A percentile compares a stretch with the other conserved stretches of the same genome.
Evolutionary conservation across 2,329 filamentous ascomycete genomes (phyloP).

Genomic region (Escovopsis sp.): DNA sequence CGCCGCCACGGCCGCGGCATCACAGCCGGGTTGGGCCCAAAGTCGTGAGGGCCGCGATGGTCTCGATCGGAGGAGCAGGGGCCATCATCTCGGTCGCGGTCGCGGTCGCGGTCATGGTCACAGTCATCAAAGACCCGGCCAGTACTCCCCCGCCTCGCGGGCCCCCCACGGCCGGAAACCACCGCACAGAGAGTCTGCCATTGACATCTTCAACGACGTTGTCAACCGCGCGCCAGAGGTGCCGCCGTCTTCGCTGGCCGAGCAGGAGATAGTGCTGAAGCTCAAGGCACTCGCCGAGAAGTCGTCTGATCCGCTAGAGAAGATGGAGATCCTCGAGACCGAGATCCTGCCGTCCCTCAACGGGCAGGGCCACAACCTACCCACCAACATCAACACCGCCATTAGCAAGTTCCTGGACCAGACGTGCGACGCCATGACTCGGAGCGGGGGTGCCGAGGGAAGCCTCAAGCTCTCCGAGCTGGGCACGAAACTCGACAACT

Average conservation of each 20-base stretch:
- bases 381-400: slow-evolving; percentile 14
- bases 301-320: slow-evolving; percentile 5
- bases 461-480: slow-evolving; percentile 15
- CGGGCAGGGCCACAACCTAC: slow-evolving; percentile 12
- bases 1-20: neutral
- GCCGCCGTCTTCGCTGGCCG: slow-evolving; percentile 8
- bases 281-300: slow-evolving; percentile 14
- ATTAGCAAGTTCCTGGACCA: slow-evolving; percentile 11
- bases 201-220: slow-evolving; percentile 23
- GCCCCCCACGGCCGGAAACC: neutral
- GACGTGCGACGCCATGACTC: slow-evolving; percentile 7
- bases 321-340: slow-evolving; percentile 12
- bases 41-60: neutral
- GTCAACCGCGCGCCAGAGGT: slow-evolving; percentile 6
- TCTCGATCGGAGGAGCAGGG: neutral
- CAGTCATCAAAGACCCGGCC: too few species aligned
- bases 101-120: neutral
- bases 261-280: slow-evolving; percentile 17
- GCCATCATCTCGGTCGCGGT: neutral
- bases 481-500: slow-evolving; percentile 13
- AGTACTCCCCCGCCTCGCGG: too few species aligned
- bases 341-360: slow-evolving; percentile 18
- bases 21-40: too few species aligned
- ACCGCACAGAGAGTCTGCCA: slow-evolving; percentile 10
- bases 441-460: slow-evolving; percentile 6